These are phyloP conservation scores for Thraustochytrium striatum DNA, from an alignment of 352 stramenopile genomes.

Conservation along the genomic window DNA sequence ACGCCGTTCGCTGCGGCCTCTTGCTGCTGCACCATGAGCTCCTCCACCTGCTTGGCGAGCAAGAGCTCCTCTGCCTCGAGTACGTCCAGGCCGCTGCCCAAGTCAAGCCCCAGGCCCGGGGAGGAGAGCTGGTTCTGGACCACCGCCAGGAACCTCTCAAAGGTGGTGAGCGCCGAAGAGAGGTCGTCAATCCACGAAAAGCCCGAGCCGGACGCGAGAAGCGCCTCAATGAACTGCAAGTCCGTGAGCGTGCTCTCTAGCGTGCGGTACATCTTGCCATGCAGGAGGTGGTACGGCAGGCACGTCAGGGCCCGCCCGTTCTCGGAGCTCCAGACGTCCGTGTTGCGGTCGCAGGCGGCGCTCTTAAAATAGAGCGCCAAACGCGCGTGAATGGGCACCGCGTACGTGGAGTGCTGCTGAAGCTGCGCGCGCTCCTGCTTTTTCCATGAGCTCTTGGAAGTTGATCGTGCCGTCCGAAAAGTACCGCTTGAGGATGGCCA, in stretches of 20 bases:
- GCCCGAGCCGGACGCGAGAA: slow-evolving; percentile 1
- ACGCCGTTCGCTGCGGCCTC: background rate
- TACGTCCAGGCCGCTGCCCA: background rate
- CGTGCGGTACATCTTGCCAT: slow-evolving; percentile 30
- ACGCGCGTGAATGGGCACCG: slow-evolving; percentile 31
- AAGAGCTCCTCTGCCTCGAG: too few relatives aligned
- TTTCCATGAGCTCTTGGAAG: background rate
- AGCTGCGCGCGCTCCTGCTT: slow-evolving; percentile 28
- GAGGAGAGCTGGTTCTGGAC: background rate
- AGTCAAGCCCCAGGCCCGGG: background rate
- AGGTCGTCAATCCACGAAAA: slow-evolving; percentile 48
- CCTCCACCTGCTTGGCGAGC: too few relatives aligned
- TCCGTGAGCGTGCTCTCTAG: slow-evolving; percentile 41
- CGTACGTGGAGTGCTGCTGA: slow-evolving; percentile 3
- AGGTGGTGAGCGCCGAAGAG: slow-evolving; percentile 13
- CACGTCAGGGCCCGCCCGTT: slow-evolving; percentile 32
- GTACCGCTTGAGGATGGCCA: slow-evolving; percentile 47
- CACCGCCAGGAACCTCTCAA: slow-evolving; percentile 18
- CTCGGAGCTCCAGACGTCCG: slow-evolving; percentile 4
- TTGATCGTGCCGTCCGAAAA: slow-evolving; percentile 4
- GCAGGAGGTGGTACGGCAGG: slow-evolving; percentile 39
- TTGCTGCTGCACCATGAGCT: background rate
- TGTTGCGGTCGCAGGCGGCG: background rate
- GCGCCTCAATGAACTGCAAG: slow-evolving; percentile 35
- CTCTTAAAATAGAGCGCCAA: slow-evolving; percentile 31